Base-by-base conservation (phyloP, 176 grass and related monocot species). In the Triticum monococcum region DNA sequence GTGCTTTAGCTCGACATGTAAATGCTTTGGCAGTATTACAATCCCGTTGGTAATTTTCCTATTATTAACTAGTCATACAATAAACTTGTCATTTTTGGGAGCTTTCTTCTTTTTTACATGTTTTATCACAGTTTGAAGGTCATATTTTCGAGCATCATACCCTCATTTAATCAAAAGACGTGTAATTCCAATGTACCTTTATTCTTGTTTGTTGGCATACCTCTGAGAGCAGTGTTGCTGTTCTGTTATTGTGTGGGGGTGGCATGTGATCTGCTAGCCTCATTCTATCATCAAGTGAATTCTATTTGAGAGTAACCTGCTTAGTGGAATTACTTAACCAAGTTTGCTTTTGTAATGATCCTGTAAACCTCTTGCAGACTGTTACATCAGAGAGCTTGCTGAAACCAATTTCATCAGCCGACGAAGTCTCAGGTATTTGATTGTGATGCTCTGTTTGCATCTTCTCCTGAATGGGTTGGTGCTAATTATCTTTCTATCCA, bases 361-460 rank as follows among this genome's bases (percentile, higher is more conserved):
- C 4, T 78, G 38, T 38, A 40, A 85, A n/a, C 4, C 59, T 84
- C 31, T 80, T 81, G 32, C 78, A 98, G 96, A 88, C 81, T 61
- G 88, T 98, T 79, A 83, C 83, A 66, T 92, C 93, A 32, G 96
- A 98, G 86, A 93, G 87, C 69, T 88, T 98, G 69, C 83, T 95
- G 81, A 98, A 92, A 57, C 91, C 93, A 25, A 98, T 98, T 72
- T 52, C 93, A 13, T 98, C 93, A 64, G 78, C 89, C 62, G 91
- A 94, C 79, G 93, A 95, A 89, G 84, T 92, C 45, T 33, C 89
- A 86, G 88, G 93, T 90, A 80, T 88, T 17, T 43, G 48, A 43
- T 41, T n/a, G 64, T 25, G 7, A 57, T 66, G 4, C 9, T 74
- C 71, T 3, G 41, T 86, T 87, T 33, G 25, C 56, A 40, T 60